Conservation (phyloP, 169 alveolate species). For the Plasmodium sp. region DNA sequence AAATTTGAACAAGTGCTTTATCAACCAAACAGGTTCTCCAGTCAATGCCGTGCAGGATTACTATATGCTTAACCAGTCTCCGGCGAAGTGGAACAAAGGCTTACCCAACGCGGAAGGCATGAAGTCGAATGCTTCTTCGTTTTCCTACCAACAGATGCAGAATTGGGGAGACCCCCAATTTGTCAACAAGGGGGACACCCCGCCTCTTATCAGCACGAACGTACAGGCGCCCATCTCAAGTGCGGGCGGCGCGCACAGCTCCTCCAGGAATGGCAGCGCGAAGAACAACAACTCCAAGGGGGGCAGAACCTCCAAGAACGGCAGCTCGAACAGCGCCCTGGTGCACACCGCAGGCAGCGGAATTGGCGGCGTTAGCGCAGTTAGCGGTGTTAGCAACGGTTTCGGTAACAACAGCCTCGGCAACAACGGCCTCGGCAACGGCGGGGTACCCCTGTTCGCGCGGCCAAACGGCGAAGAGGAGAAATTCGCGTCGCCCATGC, state of each 20-base stretch:
- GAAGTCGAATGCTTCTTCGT: slow-evolving; percentile 21
- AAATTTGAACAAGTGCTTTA: slow-evolving; percentile 12
- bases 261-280: background rate
- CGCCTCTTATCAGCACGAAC: background rate
- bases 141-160: slow-evolving; percentile 7
- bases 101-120: background rate
- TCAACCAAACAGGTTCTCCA: slow-evolving; percentile 4
- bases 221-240: background rate
- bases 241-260: background rate
- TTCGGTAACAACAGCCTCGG: background rate
- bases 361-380: background rate
- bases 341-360: background rate
- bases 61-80: slow-evolving; percentile 12
- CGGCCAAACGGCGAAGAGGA: slow-evolving; percentile 28
- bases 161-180: background rate
- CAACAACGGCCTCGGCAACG: background rate
- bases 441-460: background rate
- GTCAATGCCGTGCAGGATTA: slow-evolving; percentile 12
- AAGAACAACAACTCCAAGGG: background rate
- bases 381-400: background rate
- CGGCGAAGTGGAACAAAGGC: slow-evolving; percentile 20
- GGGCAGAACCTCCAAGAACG: background rate
- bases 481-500: slow-evolving; percentile 2
- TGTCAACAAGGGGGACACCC: background rate
- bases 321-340: background rate